Percentiles rank a stretch among this genome's conserved stretches.
phyloP scores from a whole-genome alignment of 2,329 filamentous ascomycete species.

The Fusarium sp. region DNA sequence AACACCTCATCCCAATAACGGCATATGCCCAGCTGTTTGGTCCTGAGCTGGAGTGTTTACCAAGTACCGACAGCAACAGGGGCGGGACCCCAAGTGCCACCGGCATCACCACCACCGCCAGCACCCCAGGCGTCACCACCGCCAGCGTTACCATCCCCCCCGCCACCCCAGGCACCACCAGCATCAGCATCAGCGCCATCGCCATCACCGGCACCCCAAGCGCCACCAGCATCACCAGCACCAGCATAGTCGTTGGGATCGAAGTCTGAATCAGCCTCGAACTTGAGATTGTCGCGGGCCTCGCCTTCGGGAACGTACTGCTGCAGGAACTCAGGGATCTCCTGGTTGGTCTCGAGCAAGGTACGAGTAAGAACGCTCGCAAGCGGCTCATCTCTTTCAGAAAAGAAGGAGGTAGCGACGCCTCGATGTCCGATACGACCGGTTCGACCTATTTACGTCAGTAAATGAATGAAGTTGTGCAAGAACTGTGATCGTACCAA shows the following conservation, averaged over 20 bases:
- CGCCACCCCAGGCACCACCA: not conserved
- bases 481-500: conserved; percentile 71
- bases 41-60: conserved; percentile 5
- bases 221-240: conserved; percentile 36
- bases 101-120: not conserved
- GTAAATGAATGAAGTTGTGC: not conserved
- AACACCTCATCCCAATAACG: not conserved
- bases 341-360: conserved; percentile 82
- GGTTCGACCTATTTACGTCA: conserved; percentile 75
- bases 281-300: conserved; percentile 61
- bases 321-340: conserved; percentile 84
- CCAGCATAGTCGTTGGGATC: conserved; percentile 56
- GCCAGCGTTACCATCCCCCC: not conserved
- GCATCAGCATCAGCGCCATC: not conserved
- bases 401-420: conserved; percentile 90
- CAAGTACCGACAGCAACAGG: conserved; percentile 7
- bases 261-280: conserved; percentile 68
- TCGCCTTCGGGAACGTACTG: conserved; percentile 70
- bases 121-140: not conserved
- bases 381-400: conserved; percentile 78
- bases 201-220: conserved; percentile 19
- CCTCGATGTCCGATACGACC: conserved; percentile 92
- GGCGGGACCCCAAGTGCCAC: not conserved
- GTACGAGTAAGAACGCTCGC: conserved; percentile 82
- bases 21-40: not conserved